phyloP scores from a whole-genome alignment of 1,139 yeast genomes.

The Debaryomycetaceae sp. region DNA sequence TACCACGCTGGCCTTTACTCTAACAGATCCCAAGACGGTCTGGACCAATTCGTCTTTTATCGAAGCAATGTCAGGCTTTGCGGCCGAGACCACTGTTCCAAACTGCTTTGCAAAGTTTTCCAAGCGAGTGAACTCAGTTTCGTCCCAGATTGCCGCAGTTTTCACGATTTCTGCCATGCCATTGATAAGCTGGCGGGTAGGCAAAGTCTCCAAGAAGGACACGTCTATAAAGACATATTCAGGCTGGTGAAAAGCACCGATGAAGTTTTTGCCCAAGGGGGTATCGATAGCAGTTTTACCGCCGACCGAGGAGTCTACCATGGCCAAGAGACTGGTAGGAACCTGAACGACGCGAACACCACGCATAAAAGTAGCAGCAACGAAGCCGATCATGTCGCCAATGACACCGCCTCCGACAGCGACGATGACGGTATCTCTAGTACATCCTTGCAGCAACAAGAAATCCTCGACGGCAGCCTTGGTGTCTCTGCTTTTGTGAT shows the following conservation, averaged over 20 bases:
- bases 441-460: constrained; percentile 76
- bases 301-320: constrained; percentile 98
- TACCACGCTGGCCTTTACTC: constrained; percentile 90
- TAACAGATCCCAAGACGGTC: constrained; percentile 76
- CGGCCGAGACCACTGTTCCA: constrained; percentile 41
- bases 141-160: constrained; percentile 98
- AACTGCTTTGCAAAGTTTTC: constrained; percentile 67
- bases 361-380: constrained; percentile 98
- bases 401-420: constrained; percentile 99
- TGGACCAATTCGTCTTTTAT: constrained; percentile 67
- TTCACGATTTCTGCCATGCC: constrained; percentile 99
- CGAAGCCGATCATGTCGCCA: constrained; percentile 98
- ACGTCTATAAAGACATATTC: constrained; percentile 80
- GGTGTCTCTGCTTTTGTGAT: constrained; percentile 76
- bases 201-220: constrained; percentile 76
- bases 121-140: constrained; percentile 70
- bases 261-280: constrained; percentile 90
- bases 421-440: constrained; percentile 87
- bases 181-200: constrained; percentile 88
- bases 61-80: constrained; percentile 43
- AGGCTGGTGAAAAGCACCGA: constrained; percentile 99
- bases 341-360: constrained; percentile 92
- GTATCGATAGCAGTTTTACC: constrained; percentile 99
- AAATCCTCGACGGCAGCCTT: constrained; percentile 93
- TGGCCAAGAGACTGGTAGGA: constrained; percentile 87